These are phyloP conservation scores for Aureobasidium leucospermi DNA, from an alignment of 2,329 filamentous ascomycete genomes.

Conservation along the genomic window DNA sequence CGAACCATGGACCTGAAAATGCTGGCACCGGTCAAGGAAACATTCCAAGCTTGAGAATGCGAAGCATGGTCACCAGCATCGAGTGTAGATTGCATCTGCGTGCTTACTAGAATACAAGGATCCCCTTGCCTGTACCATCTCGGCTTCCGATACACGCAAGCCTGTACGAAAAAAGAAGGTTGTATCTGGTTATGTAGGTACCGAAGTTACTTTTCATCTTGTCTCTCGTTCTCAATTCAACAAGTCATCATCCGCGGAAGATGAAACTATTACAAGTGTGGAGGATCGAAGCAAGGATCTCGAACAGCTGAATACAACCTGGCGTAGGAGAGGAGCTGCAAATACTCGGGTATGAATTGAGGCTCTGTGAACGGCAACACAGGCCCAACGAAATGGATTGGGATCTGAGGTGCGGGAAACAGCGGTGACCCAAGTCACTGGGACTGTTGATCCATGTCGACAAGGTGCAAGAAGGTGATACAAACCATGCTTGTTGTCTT, in stretches of 20 bases:
- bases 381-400: neutral
- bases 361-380: neutral
- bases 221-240: neutral
- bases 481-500: neutral
- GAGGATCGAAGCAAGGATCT: neutral
- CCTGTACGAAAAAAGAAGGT: neutral
- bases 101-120: neutral
- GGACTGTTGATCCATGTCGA: neutral
- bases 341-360: neutral
- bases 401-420: neutral
- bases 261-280: neutral
- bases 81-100: neutral
- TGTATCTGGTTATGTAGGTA: neutral
- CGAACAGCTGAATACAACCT: neutral
- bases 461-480: neutral
- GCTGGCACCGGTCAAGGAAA: neutral
- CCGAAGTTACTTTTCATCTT: neutral
- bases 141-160: slow-evolving; percentile 3
- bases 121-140: neutral
- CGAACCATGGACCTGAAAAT: neutral
- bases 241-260: neutral
- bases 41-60: neutral
- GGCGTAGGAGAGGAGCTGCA: neutral
- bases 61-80: neutral
- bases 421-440: neutral